phyloP scores from a whole-genome alignment of 163 green algal species.

The Scenedesmus sp. region DNA sequence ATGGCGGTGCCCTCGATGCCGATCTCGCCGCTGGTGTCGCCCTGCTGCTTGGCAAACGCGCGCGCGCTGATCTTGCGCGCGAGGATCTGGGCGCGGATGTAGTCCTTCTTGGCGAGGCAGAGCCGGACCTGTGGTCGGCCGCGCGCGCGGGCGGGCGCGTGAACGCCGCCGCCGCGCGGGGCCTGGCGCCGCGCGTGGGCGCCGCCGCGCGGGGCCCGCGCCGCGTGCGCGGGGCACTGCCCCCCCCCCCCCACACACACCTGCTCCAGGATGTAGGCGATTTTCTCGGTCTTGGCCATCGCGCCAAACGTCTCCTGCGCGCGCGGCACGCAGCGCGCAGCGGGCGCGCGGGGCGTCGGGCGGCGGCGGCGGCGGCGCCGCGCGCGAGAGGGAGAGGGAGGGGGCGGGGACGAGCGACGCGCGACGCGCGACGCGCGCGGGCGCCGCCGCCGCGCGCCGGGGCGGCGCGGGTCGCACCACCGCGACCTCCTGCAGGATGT shows the following conservation, averaged over 20 bases:
- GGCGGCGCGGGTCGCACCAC: slow-evolving; percentile 70
- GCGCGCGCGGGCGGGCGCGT: too few relatives aligned
- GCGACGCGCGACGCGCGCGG: too few relatives aligned
- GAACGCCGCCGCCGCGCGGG: too few relatives aligned
- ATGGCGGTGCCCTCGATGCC: slow-evolving; percentile 95
- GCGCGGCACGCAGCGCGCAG: not conserved
- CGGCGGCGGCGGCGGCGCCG: too few relatives aligned
- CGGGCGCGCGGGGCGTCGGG: too few relatives aligned
- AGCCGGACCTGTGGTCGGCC: slow-evolving; percentile 76
- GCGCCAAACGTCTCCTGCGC: slow-evolving; percentile 97
- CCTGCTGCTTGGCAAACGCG: slow-evolving; percentile 82
- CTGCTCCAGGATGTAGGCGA: slow-evolving; percentile 99
- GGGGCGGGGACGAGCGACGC: too few relatives aligned
- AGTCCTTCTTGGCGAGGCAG: slow-evolving; percentile 96
- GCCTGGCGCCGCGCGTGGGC: too few relatives aligned
- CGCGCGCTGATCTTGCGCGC: slow-evolving; percentile 90
- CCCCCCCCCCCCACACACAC: slow-evolving; percentile 54
- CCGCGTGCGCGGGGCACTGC: not conserved
- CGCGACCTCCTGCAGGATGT: slow-evolving; percentile 97
- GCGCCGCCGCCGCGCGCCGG: too few relatives aligned
- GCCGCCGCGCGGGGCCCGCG: too few relatives aligned
- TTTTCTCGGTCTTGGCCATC: slow-evolving; percentile 98
- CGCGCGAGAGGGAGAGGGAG: too few relatives aligned
- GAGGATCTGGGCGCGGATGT: slow-evolving; percentile 92
- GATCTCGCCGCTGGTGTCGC: slow-evolving; percentile 83